Conservation (phyloP, 768 basidiomycete genomes). For the Gymnopilus dilepis region DNA sequence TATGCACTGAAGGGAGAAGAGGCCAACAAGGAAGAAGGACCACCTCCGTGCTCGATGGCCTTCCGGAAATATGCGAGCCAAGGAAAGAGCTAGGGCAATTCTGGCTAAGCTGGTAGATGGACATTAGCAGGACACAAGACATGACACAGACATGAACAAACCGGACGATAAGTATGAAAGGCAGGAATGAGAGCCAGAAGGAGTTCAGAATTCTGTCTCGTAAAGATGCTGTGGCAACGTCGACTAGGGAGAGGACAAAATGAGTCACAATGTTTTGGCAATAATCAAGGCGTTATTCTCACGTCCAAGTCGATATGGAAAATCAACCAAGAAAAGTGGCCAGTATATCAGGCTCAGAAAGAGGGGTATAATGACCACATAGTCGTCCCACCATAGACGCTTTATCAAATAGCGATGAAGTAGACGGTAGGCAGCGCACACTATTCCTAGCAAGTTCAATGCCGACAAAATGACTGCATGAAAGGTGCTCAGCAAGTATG, state of each 20-base stretch:
- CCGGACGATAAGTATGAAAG: background rate
- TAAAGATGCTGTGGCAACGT: background rate
- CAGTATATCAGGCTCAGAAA: constrained; percentile 20
- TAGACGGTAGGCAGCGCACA: constrained; percentile 23
- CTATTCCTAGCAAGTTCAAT: constrained; percentile 22
- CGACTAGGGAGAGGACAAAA: background rate
- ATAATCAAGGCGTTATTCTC: no score
- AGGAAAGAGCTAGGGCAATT: background rate
- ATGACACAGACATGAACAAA: background rate
- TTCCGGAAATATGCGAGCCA: background rate
- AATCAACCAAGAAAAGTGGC: background rate
- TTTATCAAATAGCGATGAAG: constrained; percentile 19
- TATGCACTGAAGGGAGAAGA: background rate
- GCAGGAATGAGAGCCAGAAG: background rate
- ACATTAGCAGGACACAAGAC: background rate
- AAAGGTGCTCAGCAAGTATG: no score
- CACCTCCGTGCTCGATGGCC: background rate
- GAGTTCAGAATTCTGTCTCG: background rate
- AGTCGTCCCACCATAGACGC: constrained; percentile 32
- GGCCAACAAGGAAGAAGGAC: background rate
- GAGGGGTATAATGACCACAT: constrained; percentile 20
- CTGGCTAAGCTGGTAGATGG: background rate
- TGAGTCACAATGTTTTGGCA: no score
- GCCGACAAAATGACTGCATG: constrained; percentile 13
- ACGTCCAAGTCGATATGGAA: constrained; percentile 6